phyloP scores from a whole-genome alignment of 345 rosid genomes.

The Firmiana major region DNA sequence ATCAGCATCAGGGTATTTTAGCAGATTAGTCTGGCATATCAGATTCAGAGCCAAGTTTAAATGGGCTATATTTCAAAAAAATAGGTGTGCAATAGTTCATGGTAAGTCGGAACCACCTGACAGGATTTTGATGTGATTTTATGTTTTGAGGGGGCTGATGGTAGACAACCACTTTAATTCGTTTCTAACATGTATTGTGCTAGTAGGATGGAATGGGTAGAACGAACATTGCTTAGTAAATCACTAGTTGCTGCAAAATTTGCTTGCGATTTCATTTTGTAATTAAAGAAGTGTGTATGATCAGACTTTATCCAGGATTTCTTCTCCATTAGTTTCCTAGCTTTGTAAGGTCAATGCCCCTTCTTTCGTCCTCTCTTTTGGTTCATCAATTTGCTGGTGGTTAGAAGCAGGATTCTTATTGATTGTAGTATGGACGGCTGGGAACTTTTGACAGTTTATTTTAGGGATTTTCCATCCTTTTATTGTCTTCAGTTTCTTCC shows the following conservation, averaged over 20 bases:
- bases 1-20: not conserved
- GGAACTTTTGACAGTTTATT: not conserved
- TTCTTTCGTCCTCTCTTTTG: not conserved
- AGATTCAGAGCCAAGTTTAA: not conserved
- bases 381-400: not conserved
- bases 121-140: not conserved
- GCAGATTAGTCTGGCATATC: not conserved
- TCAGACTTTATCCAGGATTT: not conserved
- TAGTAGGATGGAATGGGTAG: not conserved
- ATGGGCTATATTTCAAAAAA: not conserved
- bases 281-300: not conserved
- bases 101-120: not conserved
- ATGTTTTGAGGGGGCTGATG: not conserved
- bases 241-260: not conserved
- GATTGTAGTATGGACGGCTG: not conserved
- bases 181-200: not conserved
- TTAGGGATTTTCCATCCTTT: not conserved
- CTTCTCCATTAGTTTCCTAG: not conserved
- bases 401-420: not conserved
- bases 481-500: not conserved
- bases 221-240: not conserved
- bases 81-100: not conserved
- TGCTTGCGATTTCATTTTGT: not conserved
- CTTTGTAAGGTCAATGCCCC: not conserved
- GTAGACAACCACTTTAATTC: not conserved